phyloP scores from a whole-genome alignment of 2,329 filamentous ascomycete genomes.

The Pseudocercospora fuligena region DNA sequence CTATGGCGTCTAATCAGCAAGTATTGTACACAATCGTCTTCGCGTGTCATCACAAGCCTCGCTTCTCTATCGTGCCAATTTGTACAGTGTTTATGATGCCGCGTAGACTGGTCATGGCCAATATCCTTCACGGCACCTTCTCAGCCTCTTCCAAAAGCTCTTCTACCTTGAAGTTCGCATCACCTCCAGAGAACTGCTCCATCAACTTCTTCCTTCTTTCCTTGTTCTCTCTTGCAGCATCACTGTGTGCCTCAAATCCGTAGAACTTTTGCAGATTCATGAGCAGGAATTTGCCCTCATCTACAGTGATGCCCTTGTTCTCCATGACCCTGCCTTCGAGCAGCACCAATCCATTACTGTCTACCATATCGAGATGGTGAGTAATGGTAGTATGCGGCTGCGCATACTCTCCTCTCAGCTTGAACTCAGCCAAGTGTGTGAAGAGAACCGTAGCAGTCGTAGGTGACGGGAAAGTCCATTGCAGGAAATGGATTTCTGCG shows the following conservation, averaged over 20 bases:
- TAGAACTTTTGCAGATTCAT: slow-evolving; percentile 97
- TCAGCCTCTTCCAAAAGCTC: slow-evolving; percentile 87
- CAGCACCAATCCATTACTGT: slow-evolving; percentile 77
- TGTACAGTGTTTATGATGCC: background rate
- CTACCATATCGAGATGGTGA: slow-evolving; percentile 81
- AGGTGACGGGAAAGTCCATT: slow-evolving; percentile 87
- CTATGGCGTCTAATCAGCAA: background rate
- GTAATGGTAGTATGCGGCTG: slow-evolving; percentile 93
- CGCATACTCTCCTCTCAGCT: slow-evolving; percentile 85
- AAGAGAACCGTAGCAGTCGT: slow-evolving; percentile 72
- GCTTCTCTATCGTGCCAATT: background rate
- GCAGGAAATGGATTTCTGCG: slow-evolving; percentile 93
- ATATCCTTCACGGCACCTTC: slow-evolving; percentile 58
- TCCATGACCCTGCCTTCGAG: slow-evolving; percentile 82
- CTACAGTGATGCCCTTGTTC: slow-evolving; percentile 73
- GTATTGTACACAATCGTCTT: background rate
- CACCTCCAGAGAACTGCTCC: slow-evolving; percentile 80
- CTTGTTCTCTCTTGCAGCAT: slow-evolving; percentile 72
- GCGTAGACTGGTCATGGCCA: background rate
- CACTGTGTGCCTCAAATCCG: slow-evolving; percentile 60
- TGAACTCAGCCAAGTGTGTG: slow-evolving; percentile 92
- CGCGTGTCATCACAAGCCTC: background rate
- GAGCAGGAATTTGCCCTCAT: slow-evolving; percentile 86
- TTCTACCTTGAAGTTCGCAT: slow-evolving; percentile 79
- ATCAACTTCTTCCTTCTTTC: slow-evolving; percentile 72